A percentile compares a stretch with the other conserved stretches of the same genome.
Conservation (phyloP, 2,329 filamentous ascomycete species). For the Colletotrichum cuscutae region DNA sequence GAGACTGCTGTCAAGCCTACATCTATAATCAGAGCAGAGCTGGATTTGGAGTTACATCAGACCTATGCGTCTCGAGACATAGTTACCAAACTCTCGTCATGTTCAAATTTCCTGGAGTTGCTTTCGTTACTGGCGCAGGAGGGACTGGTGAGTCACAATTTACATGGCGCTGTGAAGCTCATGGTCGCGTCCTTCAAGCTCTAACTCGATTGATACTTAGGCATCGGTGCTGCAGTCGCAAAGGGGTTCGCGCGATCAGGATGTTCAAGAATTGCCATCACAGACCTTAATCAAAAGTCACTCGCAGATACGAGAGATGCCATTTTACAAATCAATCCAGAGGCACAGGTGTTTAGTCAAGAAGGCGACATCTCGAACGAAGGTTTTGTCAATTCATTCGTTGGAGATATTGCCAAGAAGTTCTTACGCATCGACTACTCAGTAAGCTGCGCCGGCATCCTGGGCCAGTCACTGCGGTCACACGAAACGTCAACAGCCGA, state of each 20-base stretch:
- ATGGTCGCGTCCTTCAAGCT: background rate
- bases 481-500: slow-evolving; percentile 56
- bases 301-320: slow-evolving; percentile 49
- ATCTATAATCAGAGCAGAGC: background rate
- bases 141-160: slow-evolving; percentile 50
- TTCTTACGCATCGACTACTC: slow-evolving; percentile 65
- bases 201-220: slow-evolving; percentile 42
- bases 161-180: background rate
- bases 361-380: slow-evolving; percentile 61
- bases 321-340: slow-evolving; percentile 46
- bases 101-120: slow-evolving; percentile 53
- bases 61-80: background rate
- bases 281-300: slow-evolving; percentile 57
- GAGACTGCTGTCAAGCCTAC: background rate
- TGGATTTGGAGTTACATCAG: background rate
- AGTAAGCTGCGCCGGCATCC: slow-evolving; percentile 65
- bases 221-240: slow-evolving; percentile 65
- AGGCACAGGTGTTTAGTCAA: slow-evolving; percentile 44
- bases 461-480: slow-evolving; percentile 53
- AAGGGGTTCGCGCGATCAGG: slow-evolving; percentile 61
- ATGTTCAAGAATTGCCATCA: slow-evolving; percentile 63
- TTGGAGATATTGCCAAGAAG: slow-evolving; percentile 41
- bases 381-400: slow-evolving; percentile 52
- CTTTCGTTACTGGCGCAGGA: slow-evolving; percentile 58
- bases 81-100: background rate